Percentiles rank a stretch among this genome's conserved stretches.
phyloP scores from a whole-genome alignment of 179 eudicot species.

The Amaranthus tricolor region DNA sequence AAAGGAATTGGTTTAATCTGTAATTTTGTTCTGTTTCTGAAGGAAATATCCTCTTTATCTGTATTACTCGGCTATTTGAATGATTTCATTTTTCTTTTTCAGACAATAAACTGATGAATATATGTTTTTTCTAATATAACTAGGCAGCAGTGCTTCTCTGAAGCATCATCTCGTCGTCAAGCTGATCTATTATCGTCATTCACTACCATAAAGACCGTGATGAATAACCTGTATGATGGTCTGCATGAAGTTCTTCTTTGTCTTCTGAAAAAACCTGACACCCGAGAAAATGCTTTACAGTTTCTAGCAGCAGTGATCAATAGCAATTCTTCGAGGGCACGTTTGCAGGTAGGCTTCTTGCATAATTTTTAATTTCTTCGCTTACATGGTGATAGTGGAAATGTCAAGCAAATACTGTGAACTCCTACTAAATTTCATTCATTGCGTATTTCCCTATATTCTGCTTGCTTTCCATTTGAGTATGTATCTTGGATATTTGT shows the following conservation, averaged over 20 bases:
- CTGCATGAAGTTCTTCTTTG: constrained; percentile 66
- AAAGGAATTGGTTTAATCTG: too few species aligned
- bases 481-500: not conserved
- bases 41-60: too few species aligned
- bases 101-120: constrained; percentile 12
- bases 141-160: constrained; percentile 97
- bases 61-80: too few species aligned
- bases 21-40: too few species aligned
- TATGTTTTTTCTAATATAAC: constrained; percentile 23
- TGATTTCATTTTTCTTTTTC: too few species aligned
- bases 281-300: constrained; percentile 78
- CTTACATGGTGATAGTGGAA: not conserved
- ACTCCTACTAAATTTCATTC: not conserved
- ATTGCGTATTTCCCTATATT: not conserved
- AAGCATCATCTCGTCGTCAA: constrained; percentile 78
- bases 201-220: constrained; percentile 83
- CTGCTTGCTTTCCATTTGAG: not conserved
- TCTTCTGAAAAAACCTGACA: constrained; percentile 74
- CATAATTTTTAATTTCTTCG: not conserved
- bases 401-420: not conserved
- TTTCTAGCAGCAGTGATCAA: constrained; percentile 88
- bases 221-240: constrained; percentile 79
- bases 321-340: constrained; percentile 74
- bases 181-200: constrained; percentile 85
- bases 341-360: constrained; percentile 64